phyloP scores from a whole-genome alignment of 441 rosid genomes.

The Melastoma candidum region DNA sequence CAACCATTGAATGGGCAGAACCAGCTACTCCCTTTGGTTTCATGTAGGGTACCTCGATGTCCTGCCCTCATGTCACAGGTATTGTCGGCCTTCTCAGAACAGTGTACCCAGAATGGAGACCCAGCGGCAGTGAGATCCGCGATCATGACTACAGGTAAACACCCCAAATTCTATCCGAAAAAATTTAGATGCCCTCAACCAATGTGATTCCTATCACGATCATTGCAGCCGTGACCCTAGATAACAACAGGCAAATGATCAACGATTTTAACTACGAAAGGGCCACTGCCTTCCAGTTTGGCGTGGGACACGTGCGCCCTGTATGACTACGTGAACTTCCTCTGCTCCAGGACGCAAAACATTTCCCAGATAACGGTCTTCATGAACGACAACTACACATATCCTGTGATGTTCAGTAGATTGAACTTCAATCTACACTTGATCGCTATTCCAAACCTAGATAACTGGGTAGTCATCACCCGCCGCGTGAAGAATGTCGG shows the following conservation, averaged over 20 bases:
- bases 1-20: constrained; percentile 23
- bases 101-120: constrained; percentile 64
- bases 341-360: constrained; percentile 5
- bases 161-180: too few species aligned
- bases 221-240: constrained; percentile 35
- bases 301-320: constrained; percentile 64
- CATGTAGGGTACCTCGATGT: constrained; percentile 71
- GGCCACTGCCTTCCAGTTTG: constrained; percentile 47
- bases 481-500: constrained; percentile 16
- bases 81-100: constrained; percentile 60
- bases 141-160: constrained; percentile 61
- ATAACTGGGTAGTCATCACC: neutral
- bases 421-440: constrained; percentile 12
- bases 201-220: neutral
- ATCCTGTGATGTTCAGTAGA: constrained; percentile 1
- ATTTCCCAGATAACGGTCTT: constrained; percentile 1
- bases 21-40: constrained; percentile 28
- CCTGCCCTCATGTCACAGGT: constrained; percentile 78
- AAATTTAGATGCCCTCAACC: neutral
- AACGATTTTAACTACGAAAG: constrained; percentile 28
- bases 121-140: constrained; percentile 77
- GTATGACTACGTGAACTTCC: too few species aligned
- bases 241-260: constrained; percentile 38
- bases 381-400: constrained; percentile 1
- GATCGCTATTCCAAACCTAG: constrained; percentile 7